Percentiles rank a stretch among this genome's conserved stretches.
Evolutionary conservation across 1,284 basidiomycete genomes (phyloP).

Genomic region (Moesziomyces sp.): DNA sequence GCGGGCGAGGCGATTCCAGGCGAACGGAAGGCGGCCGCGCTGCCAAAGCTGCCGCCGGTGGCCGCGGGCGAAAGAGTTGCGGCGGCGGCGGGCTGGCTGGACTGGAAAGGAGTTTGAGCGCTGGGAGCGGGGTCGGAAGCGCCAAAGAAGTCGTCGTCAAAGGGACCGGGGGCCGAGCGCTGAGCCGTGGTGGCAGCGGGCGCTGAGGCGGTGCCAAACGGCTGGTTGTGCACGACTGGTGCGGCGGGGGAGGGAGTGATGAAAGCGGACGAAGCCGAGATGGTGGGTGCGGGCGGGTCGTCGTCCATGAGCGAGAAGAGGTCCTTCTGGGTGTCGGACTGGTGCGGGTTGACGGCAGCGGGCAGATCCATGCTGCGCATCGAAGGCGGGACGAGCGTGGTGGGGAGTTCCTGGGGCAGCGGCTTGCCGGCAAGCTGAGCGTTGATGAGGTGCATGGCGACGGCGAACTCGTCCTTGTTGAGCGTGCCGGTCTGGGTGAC

Average conservation of each 20-base stretch:
- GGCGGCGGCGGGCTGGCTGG: constrained; percentile 18
- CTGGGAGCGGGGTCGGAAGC: constrained; percentile 23
- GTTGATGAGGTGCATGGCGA: constrained; percentile 95
- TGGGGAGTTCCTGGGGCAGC: constrained; percentile 76
- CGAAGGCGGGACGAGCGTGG: constrained; percentile 82
- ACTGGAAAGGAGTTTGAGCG: constrained; percentile 15
- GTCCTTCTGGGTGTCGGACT: constrained; percentile 67
- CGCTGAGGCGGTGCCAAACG: constrained; percentile 67
- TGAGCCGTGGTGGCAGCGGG: constrained; percentile 67
- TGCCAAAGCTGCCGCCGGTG: constrained; percentile 50
- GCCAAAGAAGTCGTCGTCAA: constrained; percentile 61
- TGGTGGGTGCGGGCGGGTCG: constrained; percentile 69
- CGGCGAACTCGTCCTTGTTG: constrained; percentile 91
- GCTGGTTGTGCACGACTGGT: constrained; percentile 34
- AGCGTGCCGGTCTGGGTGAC: constrained; percentile 87
- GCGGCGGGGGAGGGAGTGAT: constrained; percentile 42
- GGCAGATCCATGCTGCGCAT: constrained; percentile 71
- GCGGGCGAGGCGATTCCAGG: constrained; percentile 31
- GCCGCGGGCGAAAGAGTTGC: constrained; percentile 47
- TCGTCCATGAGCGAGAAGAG: constrained; percentile 74
- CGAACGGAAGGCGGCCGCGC: constrained; percentile 27
- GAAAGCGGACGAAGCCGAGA: constrained; percentile 60
- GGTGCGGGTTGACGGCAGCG: constrained; percentile 56
- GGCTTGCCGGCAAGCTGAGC: constrained; percentile 85
- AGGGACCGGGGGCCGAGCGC: constrained; percentile 46